phyloP scores from a whole-genome alignment of 805 yeast genomes.

The Saccharomyces eubayanus region DNA sequence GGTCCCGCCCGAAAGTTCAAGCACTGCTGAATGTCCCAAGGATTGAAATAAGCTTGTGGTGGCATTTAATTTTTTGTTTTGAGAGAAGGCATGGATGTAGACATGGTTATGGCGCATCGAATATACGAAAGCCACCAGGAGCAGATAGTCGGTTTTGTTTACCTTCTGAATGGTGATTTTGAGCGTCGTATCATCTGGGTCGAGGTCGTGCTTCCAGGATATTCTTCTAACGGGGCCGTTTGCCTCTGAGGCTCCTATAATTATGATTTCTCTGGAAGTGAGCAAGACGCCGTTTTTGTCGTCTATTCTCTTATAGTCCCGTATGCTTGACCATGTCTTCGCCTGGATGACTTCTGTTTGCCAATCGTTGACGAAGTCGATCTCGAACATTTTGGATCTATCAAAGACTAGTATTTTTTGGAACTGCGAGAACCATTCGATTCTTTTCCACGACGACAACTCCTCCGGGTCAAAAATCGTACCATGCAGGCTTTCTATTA shows the following conservation, averaged over 20 bases:
- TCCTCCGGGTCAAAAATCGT: constrained; percentile 40
- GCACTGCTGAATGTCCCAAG: constrained; percentile 9
- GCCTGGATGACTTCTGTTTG: constrained; percentile 37
- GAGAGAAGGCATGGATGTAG: constrained; percentile 16
- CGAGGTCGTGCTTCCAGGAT: constrained; percentile 67
- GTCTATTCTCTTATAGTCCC: constrained; percentile 35
- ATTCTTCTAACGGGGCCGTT: constrained; percentile 39
- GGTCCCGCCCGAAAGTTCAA: constrained; percentile 9
- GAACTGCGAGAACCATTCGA: constrained; percentile 37
- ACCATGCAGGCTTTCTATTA: constrained; percentile 11
- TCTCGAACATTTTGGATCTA: constrained; percentile 36
- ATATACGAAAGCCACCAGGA: constrained; percentile 11
- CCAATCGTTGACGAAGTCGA: constrained; percentile 27
- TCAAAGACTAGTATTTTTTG: constrained; percentile 32
- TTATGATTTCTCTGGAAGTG: constrained; percentile 57
- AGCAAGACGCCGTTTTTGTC: constrained; percentile 42
- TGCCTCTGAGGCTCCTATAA: constrained; percentile 35
- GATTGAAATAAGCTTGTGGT: constrained; percentile 9
- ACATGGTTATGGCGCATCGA: constrained; percentile 16
- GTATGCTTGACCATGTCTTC: constrained; percentile 44
- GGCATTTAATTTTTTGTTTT: neutral
- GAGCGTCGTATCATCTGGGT: constrained; percentile 47
- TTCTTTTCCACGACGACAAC: constrained; percentile 46
- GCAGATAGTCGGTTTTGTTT: constrained; percentile 3
- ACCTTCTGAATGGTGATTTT: constrained; percentile 30